phyloP scores from a whole-genome alignment of 306 rosid genomes.

The Cucurbita maxima region DNA sequence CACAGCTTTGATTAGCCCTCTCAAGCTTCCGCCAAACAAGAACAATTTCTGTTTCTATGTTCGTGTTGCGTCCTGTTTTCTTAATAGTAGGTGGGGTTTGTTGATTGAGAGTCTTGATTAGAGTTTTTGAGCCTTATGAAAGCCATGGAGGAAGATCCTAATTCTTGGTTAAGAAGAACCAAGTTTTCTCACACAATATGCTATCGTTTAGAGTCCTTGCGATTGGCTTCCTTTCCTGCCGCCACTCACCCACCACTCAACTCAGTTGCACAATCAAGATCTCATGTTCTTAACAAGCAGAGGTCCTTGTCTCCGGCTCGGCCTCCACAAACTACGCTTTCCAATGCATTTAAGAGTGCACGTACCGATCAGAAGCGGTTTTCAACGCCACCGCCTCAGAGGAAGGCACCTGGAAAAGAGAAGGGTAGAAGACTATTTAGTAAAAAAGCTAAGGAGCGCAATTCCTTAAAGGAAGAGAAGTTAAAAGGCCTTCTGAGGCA shows the following conservation, averaged over 20 bases:
- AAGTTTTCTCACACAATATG: slow-evolving; percentile 67
- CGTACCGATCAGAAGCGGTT: slow-evolving; percentile 45
- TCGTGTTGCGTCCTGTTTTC: neutral
- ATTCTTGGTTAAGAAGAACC: slow-evolving; percentile 81
- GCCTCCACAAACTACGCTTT: slow-evolving; percentile 23
- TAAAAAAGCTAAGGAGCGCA: slow-evolving; percentile 19
- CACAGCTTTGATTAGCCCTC: slow-evolving; percentile 27
- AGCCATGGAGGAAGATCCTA: slow-evolving; percentile 46
- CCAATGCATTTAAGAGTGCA: slow-evolving; percentile 52
- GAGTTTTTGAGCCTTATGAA: neutral
- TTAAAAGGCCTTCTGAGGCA: slow-evolving; percentile 32
- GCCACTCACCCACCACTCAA: slow-evolving; percentile 13
- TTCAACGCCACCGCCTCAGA: slow-evolving; percentile 46
- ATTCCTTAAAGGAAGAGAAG: slow-evolving; percentile 10
- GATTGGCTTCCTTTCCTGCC: slow-evolving; percentile 20
- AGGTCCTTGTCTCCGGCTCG: slow-evolving; percentile 85
- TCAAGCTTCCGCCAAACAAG: neutral
- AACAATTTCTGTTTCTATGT: neutral
- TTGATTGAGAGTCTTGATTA: neutral
- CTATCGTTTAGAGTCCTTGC: slow-evolving; percentile 58
- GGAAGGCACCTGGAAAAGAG: slow-evolving; percentile 26
- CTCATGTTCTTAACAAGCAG: slow-evolving; percentile 20
- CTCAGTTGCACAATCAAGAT: slow-evolving; percentile 25
- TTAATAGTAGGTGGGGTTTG: slow-evolving; percentile 11
- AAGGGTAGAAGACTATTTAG: neutral